Percentiles rank a stretch among this genome's conserved stretches.
Evolutionary conservation across 257 asterid species (phyloP).

Genomic region (Plantago major): DNA sequence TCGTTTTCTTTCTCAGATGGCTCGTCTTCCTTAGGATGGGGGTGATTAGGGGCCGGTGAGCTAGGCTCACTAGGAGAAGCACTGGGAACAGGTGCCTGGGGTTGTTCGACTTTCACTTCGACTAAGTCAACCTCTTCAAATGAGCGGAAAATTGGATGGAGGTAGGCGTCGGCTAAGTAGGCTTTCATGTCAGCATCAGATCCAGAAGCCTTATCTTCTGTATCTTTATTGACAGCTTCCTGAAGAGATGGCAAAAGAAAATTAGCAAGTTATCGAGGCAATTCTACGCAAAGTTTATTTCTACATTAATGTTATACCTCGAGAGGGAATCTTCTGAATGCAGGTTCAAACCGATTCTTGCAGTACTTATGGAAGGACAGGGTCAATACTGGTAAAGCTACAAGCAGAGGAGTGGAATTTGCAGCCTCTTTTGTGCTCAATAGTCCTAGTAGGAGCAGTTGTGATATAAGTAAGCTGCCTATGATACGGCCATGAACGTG

Average conservation of each 20-base stretch:
- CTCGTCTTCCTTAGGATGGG: slow-evolving; percentile 30
- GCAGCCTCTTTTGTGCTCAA: slow-evolving; percentile 83
- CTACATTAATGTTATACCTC: slow-evolving; percentile 53
- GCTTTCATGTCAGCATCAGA: slow-evolving; percentile 53
- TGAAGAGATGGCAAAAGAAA: slow-evolving; percentile 25
- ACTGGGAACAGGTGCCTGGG: slow-evolving; percentile 25
- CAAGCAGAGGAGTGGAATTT: slow-evolving; percentile 85
- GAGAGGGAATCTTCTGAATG: slow-evolving; percentile 83
- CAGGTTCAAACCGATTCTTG: slow-evolving; percentile 93
- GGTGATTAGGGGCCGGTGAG: slow-evolving; percentile 47
- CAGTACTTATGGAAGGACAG: slow-evolving; percentile 80
- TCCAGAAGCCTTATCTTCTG: slow-evolving; percentile 44
- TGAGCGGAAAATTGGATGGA: slow-evolving; percentile 89
- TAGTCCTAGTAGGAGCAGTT: slow-evolving; percentile 76
- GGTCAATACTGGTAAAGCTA: slow-evolving; percentile 68
- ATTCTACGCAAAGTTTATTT: not conserved
- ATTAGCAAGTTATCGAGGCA: not conserved
- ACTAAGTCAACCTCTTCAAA: slow-evolving; percentile 70
- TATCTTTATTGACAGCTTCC: slow-evolving; percentile 92
- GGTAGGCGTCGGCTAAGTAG: slow-evolving; percentile 79
- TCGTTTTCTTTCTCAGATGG: slow-evolving; percentile 17
- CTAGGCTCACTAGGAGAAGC: slow-evolving; percentile 44
- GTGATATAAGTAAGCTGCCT: slow-evolving; percentile 85
- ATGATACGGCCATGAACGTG: slow-evolving; percentile 84
- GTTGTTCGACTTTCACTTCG: slow-evolving; percentile 54